Conservation (phyloP, 805 yeast species). For the Zygosaccharomyces lentus region DNA sequence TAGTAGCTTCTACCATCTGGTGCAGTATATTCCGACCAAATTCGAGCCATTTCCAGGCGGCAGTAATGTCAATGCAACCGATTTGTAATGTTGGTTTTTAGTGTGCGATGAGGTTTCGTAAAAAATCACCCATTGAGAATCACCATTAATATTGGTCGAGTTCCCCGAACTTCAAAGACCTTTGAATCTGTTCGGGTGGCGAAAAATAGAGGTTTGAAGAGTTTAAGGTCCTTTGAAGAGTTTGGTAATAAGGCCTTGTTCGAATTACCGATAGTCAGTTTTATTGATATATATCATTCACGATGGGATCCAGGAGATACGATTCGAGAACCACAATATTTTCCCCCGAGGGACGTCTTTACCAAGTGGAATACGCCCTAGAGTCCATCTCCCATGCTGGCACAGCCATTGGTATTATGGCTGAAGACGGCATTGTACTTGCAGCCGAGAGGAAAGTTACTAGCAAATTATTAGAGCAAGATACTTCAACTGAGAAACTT, state of each 20-base stretch:
- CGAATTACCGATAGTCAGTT: background rate
- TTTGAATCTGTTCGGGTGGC: slow-evolving; percentile 10
- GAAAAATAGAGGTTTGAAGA: slow-evolving; percentile 3
- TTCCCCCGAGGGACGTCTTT: slow-evolving; percentile 97
- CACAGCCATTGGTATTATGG: slow-evolving; percentile 90
- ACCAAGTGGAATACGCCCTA: slow-evolving; percentile 95
- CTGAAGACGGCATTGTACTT: slow-evolving; percentile 83
- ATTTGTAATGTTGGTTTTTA: background rate
- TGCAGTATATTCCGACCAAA: slow-evolving; percentile 39
- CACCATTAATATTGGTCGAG: background rate
- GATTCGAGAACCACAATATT: slow-evolving; percentile 98
- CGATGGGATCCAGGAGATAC: slow-evolving; percentile 89
- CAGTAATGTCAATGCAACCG: background rate
- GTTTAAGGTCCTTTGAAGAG: background rate
- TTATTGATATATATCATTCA: background rate
- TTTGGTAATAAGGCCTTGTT: background rate
- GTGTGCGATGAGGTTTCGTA: slow-evolving; percentile 6
- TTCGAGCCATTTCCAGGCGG: slow-evolving; percentile 20
- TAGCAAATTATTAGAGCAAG: slow-evolving; percentile 87
- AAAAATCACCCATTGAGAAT: slow-evolving; percentile 2
- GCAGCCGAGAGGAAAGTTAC: slow-evolving; percentile 98
- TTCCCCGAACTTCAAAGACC: slow-evolving; percentile 6
- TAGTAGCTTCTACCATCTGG: slow-evolving; percentile 39
- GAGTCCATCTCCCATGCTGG: slow-evolving; percentile 98
- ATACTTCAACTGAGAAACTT: slow-evolving; percentile 87